Base-by-base conservation (phyloP, 2,329 filamentous ascomycete genomes). In the Plenodomus lindquistii region DNA sequence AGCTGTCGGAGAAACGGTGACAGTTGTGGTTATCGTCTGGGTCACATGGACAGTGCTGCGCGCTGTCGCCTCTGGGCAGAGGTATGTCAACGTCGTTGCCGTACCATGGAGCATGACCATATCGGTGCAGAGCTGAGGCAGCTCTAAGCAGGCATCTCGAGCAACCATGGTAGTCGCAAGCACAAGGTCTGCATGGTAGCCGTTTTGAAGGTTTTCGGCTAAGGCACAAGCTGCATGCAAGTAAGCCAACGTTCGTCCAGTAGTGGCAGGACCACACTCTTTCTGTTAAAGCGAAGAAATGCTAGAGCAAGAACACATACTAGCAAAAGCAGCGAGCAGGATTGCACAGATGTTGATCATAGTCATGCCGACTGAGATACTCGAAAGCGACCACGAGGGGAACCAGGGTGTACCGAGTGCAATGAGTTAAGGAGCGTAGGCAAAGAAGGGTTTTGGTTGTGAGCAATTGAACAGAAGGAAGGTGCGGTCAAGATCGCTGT, bases 81-180 rank as follows among this genome's bases (percentile, higher is more conserved):
- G 41, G 27, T 63, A 66, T 24, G 61, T 63, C 18, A 65, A 31
- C n/a, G 40, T 55, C 4, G 51, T 65, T n/a, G 53, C 43, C 16
- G 37, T 17, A 15, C 60, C 60, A 9, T 45, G 34, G 20, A 65
- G 39, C 45, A 56, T 45, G 13, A 42, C 60, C 5, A 48, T 13
- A n/a, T 48, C 57, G 7, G 62, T 64, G 44, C 63, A 66, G 15
- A 66, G 52, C 40, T 47, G 51, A 13, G 60, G 57, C 16, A 57
- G 48, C 52, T 46, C 40, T 3, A 44, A 19, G 19, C 60, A 63
- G 44, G 21, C 35, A 16, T 50, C 45, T 34, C 52, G 50, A 42
- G 49, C 37, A 35, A 31, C 40, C 35, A 58, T 40, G 18, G 46
- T 50, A 2, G 37, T 22, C 41, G 42, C 29, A 8, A 31, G 27